A percentile compares a stretch with the other conserved stretches of the same genome.
Evolutionary conservation across 441 rosid species (phyloP).

Genomic region (Erodium moschatum): DNA sequence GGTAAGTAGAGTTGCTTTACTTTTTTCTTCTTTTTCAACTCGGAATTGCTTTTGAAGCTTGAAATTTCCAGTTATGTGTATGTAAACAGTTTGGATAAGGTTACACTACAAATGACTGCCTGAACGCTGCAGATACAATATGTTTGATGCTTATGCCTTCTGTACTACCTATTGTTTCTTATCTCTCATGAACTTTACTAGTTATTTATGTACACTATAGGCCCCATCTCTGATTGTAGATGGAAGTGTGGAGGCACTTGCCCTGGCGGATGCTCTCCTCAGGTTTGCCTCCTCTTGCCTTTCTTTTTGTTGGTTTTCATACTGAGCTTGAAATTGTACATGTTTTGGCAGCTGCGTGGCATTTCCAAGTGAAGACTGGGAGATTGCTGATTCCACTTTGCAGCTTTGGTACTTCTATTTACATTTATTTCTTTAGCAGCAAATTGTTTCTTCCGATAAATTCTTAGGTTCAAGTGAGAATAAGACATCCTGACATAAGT

Average conservation of each 20-base stretch:
- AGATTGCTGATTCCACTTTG: constrained; percentile 94
- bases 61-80: neutral
- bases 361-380: constrained; percentile 94
- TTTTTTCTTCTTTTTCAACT: constrained; percentile 13
- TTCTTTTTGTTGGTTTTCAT: constrained; percentile 10
- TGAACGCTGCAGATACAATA: neutral
- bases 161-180: constrained; percentile 14
- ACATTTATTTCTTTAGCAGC: neutral
- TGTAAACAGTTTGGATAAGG: neutral
- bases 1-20: constrained; percentile 37
- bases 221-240: constrained; percentile 83
- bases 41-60: constrained; percentile 3
- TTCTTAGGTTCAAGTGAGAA: neutral
- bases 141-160: constrained; percentile 21
- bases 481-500: neutral
- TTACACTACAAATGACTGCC: neutral
- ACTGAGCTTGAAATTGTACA: constrained; percentile 19
- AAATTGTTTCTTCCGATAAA: neutral
- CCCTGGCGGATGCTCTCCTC: constrained; percentile 65
- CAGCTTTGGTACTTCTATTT: constrained; percentile 64
- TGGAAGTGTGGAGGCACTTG: constrained; percentile 75
- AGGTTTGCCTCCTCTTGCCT: constrained; percentile 34
- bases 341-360: constrained; percentile 62
- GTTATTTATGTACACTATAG: constrained; percentile 32
- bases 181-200: constrained; percentile 12